Evolutionary conservation across 2,329 filamentous ascomycete species (phyloP).

Genomic region (Hypoxylon sp.): DNA sequence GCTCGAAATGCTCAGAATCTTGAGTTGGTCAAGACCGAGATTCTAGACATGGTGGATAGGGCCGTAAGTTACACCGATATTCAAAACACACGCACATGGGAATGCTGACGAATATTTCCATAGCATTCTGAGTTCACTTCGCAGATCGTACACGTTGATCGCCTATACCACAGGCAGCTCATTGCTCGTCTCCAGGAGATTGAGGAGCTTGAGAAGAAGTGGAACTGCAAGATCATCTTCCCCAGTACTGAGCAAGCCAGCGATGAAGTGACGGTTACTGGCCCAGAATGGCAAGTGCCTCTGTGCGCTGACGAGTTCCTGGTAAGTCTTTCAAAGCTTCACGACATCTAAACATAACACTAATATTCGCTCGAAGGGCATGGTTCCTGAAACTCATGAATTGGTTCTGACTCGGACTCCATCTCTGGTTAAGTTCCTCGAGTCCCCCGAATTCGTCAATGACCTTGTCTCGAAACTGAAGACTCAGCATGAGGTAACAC

Average conservation of each 20-base stretch:
- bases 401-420: constrained; percentile 83
- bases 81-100: neutral
- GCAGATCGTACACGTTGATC: constrained; percentile 92
- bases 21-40: constrained; percentile 98
- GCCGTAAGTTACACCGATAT: constrained; percentile 69
- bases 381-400: constrained; percentile 97
- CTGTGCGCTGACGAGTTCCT: constrained; percentile 96
- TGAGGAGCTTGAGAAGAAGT: constrained; percentile 97
- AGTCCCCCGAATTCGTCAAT: constrained; percentile 83
- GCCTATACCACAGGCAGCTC: constrained; percentile 94
- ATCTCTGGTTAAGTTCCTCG: constrained; percentile 84
- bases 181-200: constrained; percentile 90
- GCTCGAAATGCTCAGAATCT: constrained; percentile 97
- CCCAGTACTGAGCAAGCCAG: constrained; percentile 97
- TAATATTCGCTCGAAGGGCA: constrained; percentile 72
- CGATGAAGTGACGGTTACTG: constrained; percentile 94
- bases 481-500: constrained; percentile 91
- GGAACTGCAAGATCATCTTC: constrained; percentile 99
- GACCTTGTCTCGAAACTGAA: constrained; percentile 89
- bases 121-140: constrained; percentile 97
- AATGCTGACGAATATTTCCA: constrained; percentile 31
- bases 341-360: constrained; percentile 30
- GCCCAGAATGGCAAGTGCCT: constrained; percentile 97
- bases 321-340: constrained; percentile 62
- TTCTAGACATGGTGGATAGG: constrained; percentile 99